Base-by-base conservation (phyloP, 2,329 filamentous ascomycete genomes). In the Scopulariopsis brevicaulis region DNA sequence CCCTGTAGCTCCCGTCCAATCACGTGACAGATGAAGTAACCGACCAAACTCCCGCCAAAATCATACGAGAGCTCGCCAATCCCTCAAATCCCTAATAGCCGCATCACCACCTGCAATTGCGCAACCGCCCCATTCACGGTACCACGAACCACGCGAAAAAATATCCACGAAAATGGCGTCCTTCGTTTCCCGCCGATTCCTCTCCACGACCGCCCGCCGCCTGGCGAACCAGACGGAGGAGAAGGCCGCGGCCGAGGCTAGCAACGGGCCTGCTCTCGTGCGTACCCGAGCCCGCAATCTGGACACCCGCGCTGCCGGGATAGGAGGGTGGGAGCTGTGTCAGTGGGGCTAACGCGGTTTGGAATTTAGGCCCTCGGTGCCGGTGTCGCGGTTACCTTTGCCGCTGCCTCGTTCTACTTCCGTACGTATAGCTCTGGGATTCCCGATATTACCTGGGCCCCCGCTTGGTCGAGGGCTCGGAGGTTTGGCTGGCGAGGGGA, bases 351-450 rank as follows among this genome's bases (percentile, higher is more conserved):
- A 53, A 63, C 53, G 25, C 54, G 50, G 54, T 10, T 40, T 59
- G 20, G 37, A 15, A 7, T 65, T 62, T 68, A 97, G 94, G 85
- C 97, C 69, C 87, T 99, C 64, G 83, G 92, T 63, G 89, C 84
- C 69, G 86, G 97, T 72, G 96, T 97, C 90, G 85, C 87, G 67
- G 86, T 86, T 71, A 88, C 90, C 67, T 88, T 96, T 69, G 85
- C 86, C 69, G 85, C 94, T 67, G 93, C 90, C 65, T 93, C 93
- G 71, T 96, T 86, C 84, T 90, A 92, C 77, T 89, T 94, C 68
- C 87, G 87, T 89, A 81, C 70, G 70, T 60, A n/a, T n/a, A 46
- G 7, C 7, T n/a, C 15, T 18, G 40, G 15, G 40, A 18, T 15
- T n/a, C 40, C n/a, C 8, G 58, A 15, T 37, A 40, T 40, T 10